These are phyloP conservation scores for Endogone sp. DNA, from an alignment of 192 early-diverging fungal genomes.

Conservation along the genomic window DNA sequence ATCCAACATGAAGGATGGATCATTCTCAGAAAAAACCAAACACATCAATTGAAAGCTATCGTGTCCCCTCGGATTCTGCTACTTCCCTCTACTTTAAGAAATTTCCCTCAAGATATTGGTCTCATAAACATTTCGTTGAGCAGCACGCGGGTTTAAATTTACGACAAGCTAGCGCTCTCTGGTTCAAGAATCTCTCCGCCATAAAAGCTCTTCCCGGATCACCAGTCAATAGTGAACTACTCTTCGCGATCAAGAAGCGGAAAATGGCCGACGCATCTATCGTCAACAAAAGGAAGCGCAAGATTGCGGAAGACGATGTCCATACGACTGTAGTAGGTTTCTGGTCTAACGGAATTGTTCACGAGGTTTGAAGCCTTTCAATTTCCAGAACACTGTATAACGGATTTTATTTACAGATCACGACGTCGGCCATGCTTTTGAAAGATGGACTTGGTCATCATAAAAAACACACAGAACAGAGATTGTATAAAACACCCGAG, in stretches of 20 bases:
- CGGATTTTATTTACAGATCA: background rate
- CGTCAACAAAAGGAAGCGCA: constrained; percentile 11
- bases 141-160: too few relatives aligned
- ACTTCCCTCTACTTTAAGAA: too few relatives aligned
- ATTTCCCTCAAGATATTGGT: too few relatives aligned
- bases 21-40: too few relatives aligned
- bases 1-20: too few relatives aligned
- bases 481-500: background rate
- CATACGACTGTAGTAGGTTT: constrained; percentile 10
- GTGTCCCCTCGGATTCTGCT: too few relatives aligned
- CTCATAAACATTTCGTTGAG: too few relatives aligned
- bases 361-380: too few relatives aligned
- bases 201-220: constrained; percentile 19
- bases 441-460: constrained; percentile 5
- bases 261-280: constrained; percentile 1
- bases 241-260: constrained; percentile 12
- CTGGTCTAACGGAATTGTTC: constrained; percentile 4
- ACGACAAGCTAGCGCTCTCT: too few relatives aligned
- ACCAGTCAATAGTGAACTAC: constrained; percentile 9
- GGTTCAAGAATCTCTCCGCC: background rate
- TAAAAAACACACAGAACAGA: constrained; percentile 4
- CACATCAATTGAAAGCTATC: too few relatives aligned
- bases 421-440: constrained; percentile 8
- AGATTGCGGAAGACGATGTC: constrained; percentile 8
- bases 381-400: background rate